phyloP scores from a whole-genome alignment of 805 yeast genomes.

The Candida chauliodis region DNA sequence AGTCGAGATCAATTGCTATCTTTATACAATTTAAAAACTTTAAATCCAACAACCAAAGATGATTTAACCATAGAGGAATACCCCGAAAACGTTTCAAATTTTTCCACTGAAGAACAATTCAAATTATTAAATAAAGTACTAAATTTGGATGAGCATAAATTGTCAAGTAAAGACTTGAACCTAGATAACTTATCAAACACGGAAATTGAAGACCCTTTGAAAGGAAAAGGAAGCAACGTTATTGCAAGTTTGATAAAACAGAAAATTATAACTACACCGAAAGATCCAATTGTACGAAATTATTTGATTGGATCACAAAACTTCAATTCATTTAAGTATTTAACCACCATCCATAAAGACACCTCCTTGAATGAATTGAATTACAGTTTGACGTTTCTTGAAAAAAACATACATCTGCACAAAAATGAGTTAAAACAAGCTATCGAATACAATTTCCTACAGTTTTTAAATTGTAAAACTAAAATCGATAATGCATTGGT shows the following conservation, averaged over 20 bases:
- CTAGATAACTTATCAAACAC: slow-evolving; percentile 11
- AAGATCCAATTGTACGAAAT: slow-evolving; percentile 28
- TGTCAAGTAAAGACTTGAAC: neutral
- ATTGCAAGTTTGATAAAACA: slow-evolving; percentile 21
- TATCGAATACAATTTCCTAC: slow-evolving; percentile 33
- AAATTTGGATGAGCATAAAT: slow-evolving; percentile 10
- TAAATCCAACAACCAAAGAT: slow-evolving; percentile 18
- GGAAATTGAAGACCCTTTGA: slow-evolving; percentile 33
- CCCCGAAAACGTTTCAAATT: slow-evolving; percentile 14
- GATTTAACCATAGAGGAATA: slow-evolving; percentile 14
- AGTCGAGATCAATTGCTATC: neutral
- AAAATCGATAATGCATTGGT: slow-evolving; percentile 37
- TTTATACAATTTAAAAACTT: slow-evolving; percentile 24
- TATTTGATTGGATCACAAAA: slow-evolving; percentile 34
- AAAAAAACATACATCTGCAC: slow-evolving; percentile 31
- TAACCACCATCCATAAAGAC: slow-evolving; percentile 34
- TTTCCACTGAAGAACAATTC: slow-evolving; percentile 29
- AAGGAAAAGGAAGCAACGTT: slow-evolving; percentile 28
- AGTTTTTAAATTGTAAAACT: slow-evolving; percentile 34
- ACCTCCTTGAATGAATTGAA: slow-evolving; percentile 34
- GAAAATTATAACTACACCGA: slow-evolving; percentile 21
- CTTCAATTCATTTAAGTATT: slow-evolving; percentile 33
- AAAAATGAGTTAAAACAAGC: slow-evolving; percentile 33
- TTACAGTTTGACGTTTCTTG: slow-evolving; percentile 26
- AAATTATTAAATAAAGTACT: slow-evolving; percentile 26